A percentile compares a stretch with the other conserved stretches of the same genome.
phyloP scores from a whole-genome alignment of 768 basidiomycete genomes.

The Hirschioporus abietinus region DNA sequence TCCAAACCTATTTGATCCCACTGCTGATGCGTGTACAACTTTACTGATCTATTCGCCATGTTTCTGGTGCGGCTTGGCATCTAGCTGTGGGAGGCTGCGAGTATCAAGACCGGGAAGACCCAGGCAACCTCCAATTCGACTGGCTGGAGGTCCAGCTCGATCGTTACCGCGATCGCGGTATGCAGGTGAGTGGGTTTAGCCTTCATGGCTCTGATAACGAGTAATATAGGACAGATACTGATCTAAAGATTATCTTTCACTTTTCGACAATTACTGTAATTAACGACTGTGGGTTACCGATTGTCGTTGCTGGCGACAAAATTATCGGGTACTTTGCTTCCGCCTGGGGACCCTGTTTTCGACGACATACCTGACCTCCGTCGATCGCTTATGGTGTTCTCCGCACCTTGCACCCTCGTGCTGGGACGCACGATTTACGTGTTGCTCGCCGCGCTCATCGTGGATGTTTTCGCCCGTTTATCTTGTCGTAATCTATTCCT shows the following conservation, averaged over 20 bases:
- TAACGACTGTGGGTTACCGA: not conserved
- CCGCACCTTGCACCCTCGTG: not conserved
- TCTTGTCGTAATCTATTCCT: not conserved
- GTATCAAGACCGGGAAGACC: conserved; percentile 58
- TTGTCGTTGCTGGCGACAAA: not conserved
- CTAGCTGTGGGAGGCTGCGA: conserved; percentile 74
- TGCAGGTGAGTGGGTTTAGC: conserved; percentile 52
- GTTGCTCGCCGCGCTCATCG: not conserved
- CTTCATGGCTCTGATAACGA: not conserved
- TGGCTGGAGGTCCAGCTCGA: conserved; percentile 87
- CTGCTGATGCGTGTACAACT: not conserved
- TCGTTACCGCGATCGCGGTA: conserved; percentile 57
- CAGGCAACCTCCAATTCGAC: conserved; percentile 84
- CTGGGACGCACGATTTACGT: not conserved
- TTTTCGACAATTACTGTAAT: not conserved
- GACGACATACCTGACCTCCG: too few relatives aligned
- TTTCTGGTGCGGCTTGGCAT: not conserved
- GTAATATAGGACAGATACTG: not conserved
- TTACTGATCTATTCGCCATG: conserved; percentile 1
- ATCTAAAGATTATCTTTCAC: not conserved
- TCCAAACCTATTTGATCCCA: not conserved
- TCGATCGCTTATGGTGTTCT: not conserved
- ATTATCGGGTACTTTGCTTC: not conserved
- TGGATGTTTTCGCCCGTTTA: not conserved
- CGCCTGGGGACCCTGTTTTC: too few relatives aligned